phyloP scores from a whole-genome alignment of 257 asterid species.

The Solanum stenotomum region DNA sequence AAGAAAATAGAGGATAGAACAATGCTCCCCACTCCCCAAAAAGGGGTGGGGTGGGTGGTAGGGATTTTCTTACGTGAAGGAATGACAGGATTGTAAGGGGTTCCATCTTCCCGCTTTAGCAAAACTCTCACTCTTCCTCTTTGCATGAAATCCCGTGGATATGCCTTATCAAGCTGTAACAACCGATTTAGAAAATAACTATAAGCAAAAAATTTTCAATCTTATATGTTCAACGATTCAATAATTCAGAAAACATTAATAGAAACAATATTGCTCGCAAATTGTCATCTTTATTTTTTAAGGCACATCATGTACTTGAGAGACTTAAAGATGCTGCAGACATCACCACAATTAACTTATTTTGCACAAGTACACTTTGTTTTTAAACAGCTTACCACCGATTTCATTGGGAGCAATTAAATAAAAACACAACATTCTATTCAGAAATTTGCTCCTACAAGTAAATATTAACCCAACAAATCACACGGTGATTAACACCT shows the following conservation, averaged over 20 bases:
- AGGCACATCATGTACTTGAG: background rate
- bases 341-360: background rate
- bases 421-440: background rate
- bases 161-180: constrained; percentile 75
- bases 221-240: background rate
- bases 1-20: background rate
- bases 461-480: background rate
- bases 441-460: background rate
- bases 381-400: background rate
- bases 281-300: background rate
- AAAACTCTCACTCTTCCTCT: constrained; percentile 87
- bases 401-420: background rate
- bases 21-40: background rate
- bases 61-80: constrained; percentile 47
- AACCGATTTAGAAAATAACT: background rate
- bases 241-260: background rate
- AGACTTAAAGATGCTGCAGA: background rate
- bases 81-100: constrained; percentile 59
- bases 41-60: background rate
- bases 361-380: background rate
- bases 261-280: background rate
- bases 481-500: background rate
- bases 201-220: background rate
- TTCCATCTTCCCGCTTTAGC: constrained; percentile 83
- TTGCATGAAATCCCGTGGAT: constrained; percentile 97